Percentiles rank a stretch among this genome's conserved stretches.
These are phyloP conservation scores for Digitaria exilis DNA, from an alignment of 202 grass and related monocot genomes.

Conservation along the genomic window DNA sequence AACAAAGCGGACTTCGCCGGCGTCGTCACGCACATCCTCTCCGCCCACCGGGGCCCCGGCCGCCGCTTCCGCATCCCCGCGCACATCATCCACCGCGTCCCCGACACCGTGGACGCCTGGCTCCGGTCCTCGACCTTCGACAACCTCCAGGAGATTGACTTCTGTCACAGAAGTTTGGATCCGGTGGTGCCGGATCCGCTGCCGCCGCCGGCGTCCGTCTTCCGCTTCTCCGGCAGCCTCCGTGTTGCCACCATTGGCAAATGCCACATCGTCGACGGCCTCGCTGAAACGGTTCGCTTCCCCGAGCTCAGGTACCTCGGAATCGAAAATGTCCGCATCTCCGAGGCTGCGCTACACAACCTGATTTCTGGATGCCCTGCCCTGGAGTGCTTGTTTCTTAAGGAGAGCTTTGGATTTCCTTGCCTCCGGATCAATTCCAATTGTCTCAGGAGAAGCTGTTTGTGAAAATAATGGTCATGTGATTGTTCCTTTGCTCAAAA, in stretches of 20 bases:
- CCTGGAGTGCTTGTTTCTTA: slow-evolving; percentile 34
- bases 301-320: not conserved
- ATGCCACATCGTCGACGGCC: not conserved
- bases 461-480: no score
- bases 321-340: no score
- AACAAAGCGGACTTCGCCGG: not conserved
- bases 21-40: not conserved
- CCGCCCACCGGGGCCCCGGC: not conserved
- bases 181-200: no score
- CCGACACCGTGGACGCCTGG: not conserved
- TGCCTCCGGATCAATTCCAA: not conserved
- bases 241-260: not conserved
- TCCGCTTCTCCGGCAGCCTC: not conserved
- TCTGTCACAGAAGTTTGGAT: not conserved
- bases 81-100: not conserved
- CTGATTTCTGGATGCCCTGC: slow-evolving; percentile 26
- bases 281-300: not conserved
- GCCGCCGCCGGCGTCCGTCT: not conserved
- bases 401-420: not conserved
- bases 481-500: no score
- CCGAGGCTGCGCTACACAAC: not conserved
- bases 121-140: not conserved
- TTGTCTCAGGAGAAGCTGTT: not conserved
- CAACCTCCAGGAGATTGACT: not conserved
- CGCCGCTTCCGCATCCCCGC: not conserved